A percentile compares a stretch with the other conserved stretches of the same genome.
These are phyloP conservation scores for Byssothecium circinans DNA, from an alignment of 2,329 filamentous ascomycete species.

Conservation along the genomic window DNA sequence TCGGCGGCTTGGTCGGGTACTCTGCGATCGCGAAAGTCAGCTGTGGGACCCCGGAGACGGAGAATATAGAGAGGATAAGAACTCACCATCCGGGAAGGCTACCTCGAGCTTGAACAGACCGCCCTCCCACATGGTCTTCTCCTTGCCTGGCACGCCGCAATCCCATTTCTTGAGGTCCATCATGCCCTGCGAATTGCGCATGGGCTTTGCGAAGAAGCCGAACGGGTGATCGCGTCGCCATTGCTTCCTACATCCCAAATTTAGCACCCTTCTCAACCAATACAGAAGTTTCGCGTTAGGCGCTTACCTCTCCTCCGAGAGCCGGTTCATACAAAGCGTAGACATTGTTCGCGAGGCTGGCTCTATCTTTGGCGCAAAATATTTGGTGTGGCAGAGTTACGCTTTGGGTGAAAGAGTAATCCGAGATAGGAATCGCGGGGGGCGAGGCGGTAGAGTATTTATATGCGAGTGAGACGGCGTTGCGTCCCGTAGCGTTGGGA, in stretches of 20 bases:
- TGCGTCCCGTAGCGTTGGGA: not conserved
- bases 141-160: conserved; percentile 92
- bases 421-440: not conserved
- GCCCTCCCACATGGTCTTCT: conserved; percentile 98
- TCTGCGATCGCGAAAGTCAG: conserved; percentile 57
- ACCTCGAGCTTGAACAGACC: conserved; percentile 94
- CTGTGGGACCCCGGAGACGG: not conserved
- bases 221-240: conserved; percentile 98
- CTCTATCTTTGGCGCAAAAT: not conserved
- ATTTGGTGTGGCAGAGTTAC: not conserved
- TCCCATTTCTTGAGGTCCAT: conserved; percentile 96
- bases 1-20: conserved; percentile 97
- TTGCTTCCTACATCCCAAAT: conserved; percentile 71
- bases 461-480: not conserved
- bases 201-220: conserved; percentile 91
- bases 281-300: not conserved
- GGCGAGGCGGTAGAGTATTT: not conserved
- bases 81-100: conserved; percentile 86
- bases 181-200: conserved; percentile 75
- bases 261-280: conserved; percentile 17
- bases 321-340: conserved; percentile 74
- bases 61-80: not conserved
- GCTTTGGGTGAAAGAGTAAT: not conserved
- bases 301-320: conserved; percentile 43
- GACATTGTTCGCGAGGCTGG: conserved; percentile 62